Percentiles rank a stretch among this genome's conserved stretches.
Evolutionary conservation across 129 eudicot species (phyloP).

Genomic region (Ambrosia artemisiifolia): DNA sequence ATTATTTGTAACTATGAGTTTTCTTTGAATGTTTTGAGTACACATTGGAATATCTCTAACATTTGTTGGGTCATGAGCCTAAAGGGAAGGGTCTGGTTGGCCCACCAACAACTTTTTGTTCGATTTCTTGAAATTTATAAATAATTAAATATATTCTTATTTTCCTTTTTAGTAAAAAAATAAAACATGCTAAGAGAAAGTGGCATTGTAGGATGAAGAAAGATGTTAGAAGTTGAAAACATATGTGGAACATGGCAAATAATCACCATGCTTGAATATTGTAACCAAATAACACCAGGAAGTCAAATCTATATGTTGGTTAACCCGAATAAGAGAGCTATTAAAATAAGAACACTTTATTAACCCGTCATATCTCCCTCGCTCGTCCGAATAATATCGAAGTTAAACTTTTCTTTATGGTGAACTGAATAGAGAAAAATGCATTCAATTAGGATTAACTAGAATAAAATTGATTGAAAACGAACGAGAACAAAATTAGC

Average conservation of each 20-base stretch:
- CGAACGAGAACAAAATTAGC: no score
- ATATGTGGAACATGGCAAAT: not conserved
- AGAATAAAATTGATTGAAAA: no score
- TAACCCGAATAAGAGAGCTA: no score
- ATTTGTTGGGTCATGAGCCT: not conserved
- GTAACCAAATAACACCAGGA: no score
- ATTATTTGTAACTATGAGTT: constrained; percentile 17
- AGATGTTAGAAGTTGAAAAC: not conserved
- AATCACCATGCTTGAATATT: not conserved
- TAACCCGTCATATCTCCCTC: no score
- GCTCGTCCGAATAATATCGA: no score
- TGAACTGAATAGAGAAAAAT: no score
- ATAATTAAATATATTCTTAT: not conserved
- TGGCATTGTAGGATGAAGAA: not conserved
- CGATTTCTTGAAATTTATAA: not conserved
- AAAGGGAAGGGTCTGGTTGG: not conserved
- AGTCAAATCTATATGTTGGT: no score
- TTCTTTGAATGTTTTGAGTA: not conserved
- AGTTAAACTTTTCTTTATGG: no score
- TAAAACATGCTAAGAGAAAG: not conserved
- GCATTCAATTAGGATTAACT: no score
- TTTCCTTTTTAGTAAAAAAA: not conserved
- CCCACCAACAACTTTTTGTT: not conserved
- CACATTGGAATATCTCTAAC: constrained; percentile 2
- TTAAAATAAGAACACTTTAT: no score